Base-by-base conservation (phyloP, 352 stramenopile species). In the Pythium brachiatum region DNA sequence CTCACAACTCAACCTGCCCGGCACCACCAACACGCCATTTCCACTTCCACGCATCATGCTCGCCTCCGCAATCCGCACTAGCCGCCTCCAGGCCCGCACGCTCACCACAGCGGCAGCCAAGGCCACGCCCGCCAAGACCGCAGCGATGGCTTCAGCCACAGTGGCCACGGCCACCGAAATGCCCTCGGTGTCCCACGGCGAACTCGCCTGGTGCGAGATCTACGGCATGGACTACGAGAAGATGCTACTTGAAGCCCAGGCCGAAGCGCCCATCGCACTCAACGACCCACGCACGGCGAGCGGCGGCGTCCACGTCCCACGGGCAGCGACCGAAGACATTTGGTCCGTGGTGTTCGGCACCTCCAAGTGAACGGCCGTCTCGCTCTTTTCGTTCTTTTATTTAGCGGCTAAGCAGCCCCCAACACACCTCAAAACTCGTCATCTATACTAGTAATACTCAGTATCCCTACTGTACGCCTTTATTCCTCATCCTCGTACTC, bases 221-320 rank as follows among this genome's bases (percentile, higher is more conserved):
- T 91, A 91, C 57, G 81, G 81, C 26, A 74, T 91, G 18, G 78
- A 91, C 79, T 89, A 91, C 66, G 71, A 85, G 58, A 73, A 81
- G 59, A 72, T 89, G 71, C 63, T 91, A 18, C 65, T 78, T 43
- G 78, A 91, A 29, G 76, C 81, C 21, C 70, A 88, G 46, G 64
- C 84, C 0, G 81, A 91, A 41, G 62, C 75, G 16, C 81, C 81
- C 9, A 61, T 80, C 53, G 48, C 53, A 58, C 44, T 68, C 48
- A 65, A 68, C 61, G 29, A 58, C 38, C 56, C 21, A 9, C 20
- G 23, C 25, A 53, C 12, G 38, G 38, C 9, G 12, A 31, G 7
- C 32, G 31, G 23, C 6, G 11, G 20, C 62, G 7, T 16, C 55
- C 8, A 48, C 32, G 12, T 9, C 32, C 21, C 52, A 20, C 15